Evolutionary conservation across 768 basidiomycete genomes (phyloP), one percentile per base, ranked within the genome.

Genomic region (Clathrus columnatus): DNA sequence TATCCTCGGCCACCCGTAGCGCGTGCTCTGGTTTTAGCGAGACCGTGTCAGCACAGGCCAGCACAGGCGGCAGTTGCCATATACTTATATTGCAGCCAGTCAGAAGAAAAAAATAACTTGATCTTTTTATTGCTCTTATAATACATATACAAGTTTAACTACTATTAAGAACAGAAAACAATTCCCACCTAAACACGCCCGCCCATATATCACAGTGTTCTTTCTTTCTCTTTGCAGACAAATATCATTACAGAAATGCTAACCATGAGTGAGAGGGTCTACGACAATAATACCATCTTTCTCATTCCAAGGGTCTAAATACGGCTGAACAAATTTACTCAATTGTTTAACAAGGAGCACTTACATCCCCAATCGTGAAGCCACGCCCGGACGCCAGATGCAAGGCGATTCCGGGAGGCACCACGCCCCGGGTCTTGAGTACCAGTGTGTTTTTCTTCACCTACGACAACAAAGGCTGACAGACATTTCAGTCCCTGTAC

Each of bases 391-490:
- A 96, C 85, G 8, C 88, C 90, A 1, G 88, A 80, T 11, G 89
- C 88, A 5, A 97, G 76, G 10, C 94, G 84, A 21, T 82, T 79
- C 51, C 89, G 83, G 7, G 90, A 90, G 2, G 90, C 82, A 24
- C 91, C 91, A 36, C 92, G 79, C 11, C 75, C 80, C 3, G 79
- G 72, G 63, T 94, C 91, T 64, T 94, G 91, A n/a, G 84, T 86
- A 1, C 89, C 94, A 0, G 90, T 91, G 67, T 97, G 95, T 69
- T 93, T 95, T 69, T 95, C 91, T 71, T 97, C 92, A 18, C 96
- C 95, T 5, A 98, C 90, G 44, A 99, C 77, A 18, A 91, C 72
- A 66, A 87, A 99, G 5, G 89, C 92, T 87, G 61, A 32, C 20
- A 48, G 61, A 60, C 36, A 53, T 36, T 27, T 11, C 27, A 48